Evolutionary conservation across 495 filamentous ascomycete genomes (phyloP), one percentile per base, ranked within the genome.

Genomic region (Daldinia concentrica): DNA sequence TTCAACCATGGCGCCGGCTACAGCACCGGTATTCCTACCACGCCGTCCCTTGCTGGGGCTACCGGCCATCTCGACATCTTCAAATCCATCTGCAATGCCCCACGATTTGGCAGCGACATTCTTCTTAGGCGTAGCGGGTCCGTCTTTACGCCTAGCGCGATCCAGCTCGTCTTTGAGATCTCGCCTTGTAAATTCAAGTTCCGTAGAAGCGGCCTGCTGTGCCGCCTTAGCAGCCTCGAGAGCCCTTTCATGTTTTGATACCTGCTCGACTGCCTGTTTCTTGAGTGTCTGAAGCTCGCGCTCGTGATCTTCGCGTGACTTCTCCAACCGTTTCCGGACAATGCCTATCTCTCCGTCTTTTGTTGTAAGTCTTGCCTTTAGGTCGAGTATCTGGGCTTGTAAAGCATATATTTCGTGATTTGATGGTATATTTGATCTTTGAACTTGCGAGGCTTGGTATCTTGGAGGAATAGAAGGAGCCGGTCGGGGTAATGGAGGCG

Each of bases 271-370:
- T 45, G 76, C 79, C 52, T 81, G 77, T 52, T 82, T 81, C 64
- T 78, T 83, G 24, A 87, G 66, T 0, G 79, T 72, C 15, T 77
- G 74, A 43, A 87, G 62, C 60, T 86, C 84, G 17, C 77, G 77
- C 4, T 87, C 84, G 68, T 85, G 79, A 41, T 81, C 76, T 58
- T 80, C 75, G 3, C 68, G 67, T 1, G 70, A 58, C 29, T 82
- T 84, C 54, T 86, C 83, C 62, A 82, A 78, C 32, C 85, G 85
- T 64, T 82, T 85, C n/a, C 86, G 81, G 14, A 88, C 74, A 41
- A 88, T 84, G 34, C 83, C 77, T 50, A 84, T 83, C 58, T 88
- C 86, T 8, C 86, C 86, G 43, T 78, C 79, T 58, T 82, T 77
- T 0, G 81, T 76, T 24, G 75, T 84, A 22, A 85, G 78, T 67